A percentile compares a stretch with the other conserved stretches of the same genome.
Conservation (phyloP, 139 green algal genomes). For the Chlamydomonas sphaeroides region DNA sequence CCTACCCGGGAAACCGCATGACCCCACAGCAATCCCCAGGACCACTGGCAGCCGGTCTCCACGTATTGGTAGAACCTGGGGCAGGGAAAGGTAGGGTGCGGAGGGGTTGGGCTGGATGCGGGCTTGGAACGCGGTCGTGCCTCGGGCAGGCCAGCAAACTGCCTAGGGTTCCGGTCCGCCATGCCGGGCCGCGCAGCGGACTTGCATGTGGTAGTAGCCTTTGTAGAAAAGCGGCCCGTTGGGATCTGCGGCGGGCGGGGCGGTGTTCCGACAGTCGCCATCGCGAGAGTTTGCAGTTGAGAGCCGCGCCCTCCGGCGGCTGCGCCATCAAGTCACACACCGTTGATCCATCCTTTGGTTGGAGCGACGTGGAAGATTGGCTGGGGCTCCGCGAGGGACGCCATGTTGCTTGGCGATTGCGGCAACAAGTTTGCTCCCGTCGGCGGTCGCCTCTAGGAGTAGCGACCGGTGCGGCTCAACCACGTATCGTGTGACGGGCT, state of each 20-base stretch:
- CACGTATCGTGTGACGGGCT: too few species aligned
- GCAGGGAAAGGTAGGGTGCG: neutral
- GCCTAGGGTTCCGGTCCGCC: too few species aligned
- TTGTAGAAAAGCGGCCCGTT: slow-evolving; percentile 60
- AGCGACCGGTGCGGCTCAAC: too few species aligned
- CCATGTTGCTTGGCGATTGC: neutral
- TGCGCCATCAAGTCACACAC: neutral
- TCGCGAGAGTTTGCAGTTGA: too few species aligned
- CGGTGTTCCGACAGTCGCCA: too few species aligned
- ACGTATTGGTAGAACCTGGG: slow-evolving; percentile 78
- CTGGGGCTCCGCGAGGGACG: neutral
- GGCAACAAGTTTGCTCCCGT: neutral
- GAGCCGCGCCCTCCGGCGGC: too few species aligned
- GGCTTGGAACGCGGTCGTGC: too few species aligned
- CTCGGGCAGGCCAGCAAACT: too few species aligned
- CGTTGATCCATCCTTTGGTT: slow-evolving; percentile 23
- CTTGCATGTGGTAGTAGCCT: slow-evolving; percentile 71
- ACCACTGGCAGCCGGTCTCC: slow-evolving; percentile 65
- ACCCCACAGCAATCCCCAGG: slow-evolving; percentile 80
- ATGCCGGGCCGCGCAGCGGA: neutral
- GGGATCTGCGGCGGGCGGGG: slow-evolving; percentile 11
- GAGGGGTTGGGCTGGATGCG: too few species aligned
- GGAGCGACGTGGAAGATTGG: slow-evolving; percentile 18
- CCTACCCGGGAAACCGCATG: slow-evolving; percentile 73
- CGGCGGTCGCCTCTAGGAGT: too few species aligned